Conservation (phyloP, 2,329 filamentous ascomycete genomes). For the Pezicula neosporulosa region DNA sequence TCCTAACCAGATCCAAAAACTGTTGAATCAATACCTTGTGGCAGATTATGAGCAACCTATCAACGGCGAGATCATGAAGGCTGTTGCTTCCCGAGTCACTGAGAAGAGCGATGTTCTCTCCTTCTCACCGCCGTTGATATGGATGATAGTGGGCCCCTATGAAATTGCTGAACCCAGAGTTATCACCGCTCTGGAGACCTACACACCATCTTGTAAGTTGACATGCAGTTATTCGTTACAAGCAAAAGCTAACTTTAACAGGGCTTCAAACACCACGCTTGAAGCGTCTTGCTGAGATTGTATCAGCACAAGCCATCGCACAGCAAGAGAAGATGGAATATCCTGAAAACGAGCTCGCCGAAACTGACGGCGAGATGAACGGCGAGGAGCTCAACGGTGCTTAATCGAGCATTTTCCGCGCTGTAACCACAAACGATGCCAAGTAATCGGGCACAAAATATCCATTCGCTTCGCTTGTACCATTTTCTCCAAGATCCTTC, state of each 20-base stretch:
- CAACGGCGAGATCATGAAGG: conserved; percentile 99
- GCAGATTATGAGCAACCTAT: conserved; percentile 99
- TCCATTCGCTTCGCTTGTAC: conserved; percentile 28
- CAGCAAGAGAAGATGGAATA: conserved; percentile 84
- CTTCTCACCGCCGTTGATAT: conserved; percentile 94
- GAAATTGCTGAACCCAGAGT: conserved; percentile 96
- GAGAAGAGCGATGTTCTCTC: conserved; percentile 94
- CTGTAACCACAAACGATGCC: neutral
- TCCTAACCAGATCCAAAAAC: conserved; percentile 97
- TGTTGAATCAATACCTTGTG: conserved; percentile 96
- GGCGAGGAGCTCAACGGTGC: conserved; percentile 9
- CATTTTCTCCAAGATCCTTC: conserved; percentile 20
- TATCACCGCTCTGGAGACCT: conserved; percentile 95
- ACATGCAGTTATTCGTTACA: neutral
- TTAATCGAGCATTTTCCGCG: conserved; percentile 11
- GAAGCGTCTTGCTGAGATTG: conserved; percentile 96
- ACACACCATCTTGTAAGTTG: conserved; percentile 89
- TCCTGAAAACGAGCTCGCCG: conserved; percentile 41
- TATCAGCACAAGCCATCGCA: conserved; percentile 91
- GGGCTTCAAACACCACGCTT: conserved; percentile 94
- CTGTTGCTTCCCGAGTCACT: conserved; percentile 91
- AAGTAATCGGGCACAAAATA: conserved; percentile 9
- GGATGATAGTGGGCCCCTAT: conserved; percentile 97
- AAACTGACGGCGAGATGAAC: conserved; percentile 31
- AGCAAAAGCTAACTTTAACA: conserved; percentile 36